A percentile compares a stretch with the other conserved stretches of the same genome.
These are phyloP conservation scores for Clohesyomyces aquaticus DNA, from an alignment of 495 filamentous ascomycete genomes.

Conservation along the genomic window DNA sequence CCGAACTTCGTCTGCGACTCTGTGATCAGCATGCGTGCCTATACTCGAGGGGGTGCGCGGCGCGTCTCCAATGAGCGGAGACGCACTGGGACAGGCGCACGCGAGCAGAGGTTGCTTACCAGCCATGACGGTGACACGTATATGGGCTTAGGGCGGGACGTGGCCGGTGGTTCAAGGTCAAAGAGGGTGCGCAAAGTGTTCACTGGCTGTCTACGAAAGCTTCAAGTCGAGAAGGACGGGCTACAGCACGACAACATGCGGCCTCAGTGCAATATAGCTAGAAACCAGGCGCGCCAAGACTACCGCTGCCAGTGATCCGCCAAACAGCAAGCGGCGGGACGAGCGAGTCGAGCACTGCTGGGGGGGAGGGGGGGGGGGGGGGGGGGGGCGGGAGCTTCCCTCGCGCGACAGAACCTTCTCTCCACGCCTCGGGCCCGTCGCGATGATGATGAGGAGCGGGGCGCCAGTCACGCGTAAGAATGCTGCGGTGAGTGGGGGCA, in stretches of 20 bases:
- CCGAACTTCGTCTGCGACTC: slow-evolving; percentile 75
- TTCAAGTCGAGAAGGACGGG: slow-evolving; percentile 5
- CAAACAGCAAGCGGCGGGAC: not conserved
- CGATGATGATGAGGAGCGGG: not conserved
- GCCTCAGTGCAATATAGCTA: slow-evolving; percentile 18
- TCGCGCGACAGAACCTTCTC: slow-evolving; percentile 16
- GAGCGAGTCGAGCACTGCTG: slow-evolving; percentile 11
- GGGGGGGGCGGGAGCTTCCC: slow-evolving; percentile 13
- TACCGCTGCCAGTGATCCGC: slow-evolving; percentile 1
- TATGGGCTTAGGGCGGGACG: slow-evolving; percentile 21
- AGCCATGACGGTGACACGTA: slow-evolving; percentile 41
- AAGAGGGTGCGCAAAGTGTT: slow-evolving; percentile 18
- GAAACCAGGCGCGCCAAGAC: slow-evolving; percentile 11
- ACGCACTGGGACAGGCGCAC: not conserved
- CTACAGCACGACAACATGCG: slow-evolving; percentile 1
- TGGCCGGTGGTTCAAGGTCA: slow-evolving; percentile 6
- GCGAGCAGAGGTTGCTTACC: slow-evolving; percentile 44
- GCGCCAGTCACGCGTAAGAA: not conserved
- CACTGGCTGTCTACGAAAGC: slow-evolving; percentile 28
- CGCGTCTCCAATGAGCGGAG: slow-evolving; percentile 3
- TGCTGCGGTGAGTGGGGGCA: not conserved
- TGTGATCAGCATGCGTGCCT: slow-evolving; percentile 16
- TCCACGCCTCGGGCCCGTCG: not conserved
- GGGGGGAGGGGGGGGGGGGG: not conserved
- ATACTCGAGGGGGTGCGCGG: not conserved